Evolutionary conservation across 2,329 filamentous ascomycete genomes (phyloP).

Genomic region (Cytospora mali): DNA sequence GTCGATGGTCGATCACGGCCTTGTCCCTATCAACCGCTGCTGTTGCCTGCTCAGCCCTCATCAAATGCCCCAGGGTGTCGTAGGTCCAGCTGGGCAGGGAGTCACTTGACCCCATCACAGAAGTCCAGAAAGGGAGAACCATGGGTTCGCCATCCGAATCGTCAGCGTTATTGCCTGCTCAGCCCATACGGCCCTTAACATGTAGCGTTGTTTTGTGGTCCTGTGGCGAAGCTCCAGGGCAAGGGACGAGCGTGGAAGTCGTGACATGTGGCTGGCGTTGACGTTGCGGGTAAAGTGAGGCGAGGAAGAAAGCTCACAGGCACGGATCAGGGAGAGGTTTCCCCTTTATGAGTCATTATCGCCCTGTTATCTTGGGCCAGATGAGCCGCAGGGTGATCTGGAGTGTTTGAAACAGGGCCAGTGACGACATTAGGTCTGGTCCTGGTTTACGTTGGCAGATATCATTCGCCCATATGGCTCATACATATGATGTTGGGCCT

Average conservation of each 20-base stretch:
- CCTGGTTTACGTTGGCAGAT: too few species aligned
- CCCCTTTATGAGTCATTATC: neutral
- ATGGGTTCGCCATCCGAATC: neutral
- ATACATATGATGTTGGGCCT: neutral
- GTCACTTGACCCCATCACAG: neutral
- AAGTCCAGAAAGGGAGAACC: too few species aligned
- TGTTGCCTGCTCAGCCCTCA: slow-evolving; percentile 11
- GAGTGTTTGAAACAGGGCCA: neutral
- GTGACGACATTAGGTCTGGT: neutral
- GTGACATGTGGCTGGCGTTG: neutral
- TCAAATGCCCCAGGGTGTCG: neutral
- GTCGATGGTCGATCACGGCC: neutral
- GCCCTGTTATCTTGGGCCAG: neutral
- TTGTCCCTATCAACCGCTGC: neutral
- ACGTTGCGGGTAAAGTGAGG: neutral
- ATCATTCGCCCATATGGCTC: neutral
- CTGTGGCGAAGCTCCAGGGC: neutral
- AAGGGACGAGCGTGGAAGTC: neutral
- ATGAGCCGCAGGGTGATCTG: neutral
- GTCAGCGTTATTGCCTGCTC: neutral
- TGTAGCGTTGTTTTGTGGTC: neutral
- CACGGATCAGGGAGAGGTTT: neutral
- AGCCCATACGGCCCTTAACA: neutral
- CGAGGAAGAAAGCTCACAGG: neutral
- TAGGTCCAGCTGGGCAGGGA: slow-evolving; percentile 9